Evolutionary conservation across 192 early-diverging fungal species (phyloP), one percentile per base, ranked within the genome.

Genomic region (Chytriomyces sp.): DNA sequence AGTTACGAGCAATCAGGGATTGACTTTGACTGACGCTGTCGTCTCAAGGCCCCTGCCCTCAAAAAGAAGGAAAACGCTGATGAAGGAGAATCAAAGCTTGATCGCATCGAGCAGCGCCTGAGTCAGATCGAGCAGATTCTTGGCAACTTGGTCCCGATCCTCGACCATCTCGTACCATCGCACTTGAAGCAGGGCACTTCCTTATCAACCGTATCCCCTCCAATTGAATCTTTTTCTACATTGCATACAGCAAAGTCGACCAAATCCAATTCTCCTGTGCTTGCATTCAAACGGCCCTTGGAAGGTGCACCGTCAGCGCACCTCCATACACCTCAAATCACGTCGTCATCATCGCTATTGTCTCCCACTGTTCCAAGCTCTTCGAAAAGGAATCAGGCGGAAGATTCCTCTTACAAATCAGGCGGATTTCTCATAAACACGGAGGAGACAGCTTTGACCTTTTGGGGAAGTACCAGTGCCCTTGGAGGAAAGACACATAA

Each of bases 391-490:
- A n/a, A 49, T 22, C 22, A n/a, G 44, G 44, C 14, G 22, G 22
- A 49, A 22, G 44, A 49, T 14, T 33, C 59, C 30, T 44, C 63
- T 17, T 64, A 39, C 30, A 64, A 64, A 64, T 49, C 63, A 0
- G 63, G 63, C 8, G 63, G 63, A 28, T 64, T 64, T 34, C 44
- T 64, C 7, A 32, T 44, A 22, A 26, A 49, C 49, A 26, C 63
- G 4, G 63, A 64, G 14, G 63, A 64, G 26, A 22, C 31, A 7
- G 22, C 37, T 49, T 32, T 64, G 22, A 64, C 63, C 12, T 64
- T 64, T 39, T 64, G 63, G 63, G 63, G 63, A 25, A 49, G 39
- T 14, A 64, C 63, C 19, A 39, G 34, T 44, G 63, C 63, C 2
- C 63, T 64, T 33, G 63, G 59, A 31, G 63, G 63, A 3, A 49